phyloP scores from a whole-genome alignment of 495 filamentous ascomycete species.

The Pyronema domesticum region DNA sequence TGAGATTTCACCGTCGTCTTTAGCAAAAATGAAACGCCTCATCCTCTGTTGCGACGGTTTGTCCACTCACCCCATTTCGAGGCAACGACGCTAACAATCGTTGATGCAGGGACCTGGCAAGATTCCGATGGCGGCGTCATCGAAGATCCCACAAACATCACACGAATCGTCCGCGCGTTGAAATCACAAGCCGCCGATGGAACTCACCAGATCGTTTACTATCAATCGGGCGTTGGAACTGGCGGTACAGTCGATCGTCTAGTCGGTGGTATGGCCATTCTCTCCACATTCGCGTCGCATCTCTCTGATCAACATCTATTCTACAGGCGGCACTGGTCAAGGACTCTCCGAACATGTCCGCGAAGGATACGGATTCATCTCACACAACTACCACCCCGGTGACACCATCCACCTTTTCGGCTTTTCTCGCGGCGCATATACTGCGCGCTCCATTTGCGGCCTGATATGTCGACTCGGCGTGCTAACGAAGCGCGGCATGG shows the following conservation, averaged over 20 bases:
- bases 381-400: conserved; percentile 45
- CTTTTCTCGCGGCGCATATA: conserved; percentile 60
- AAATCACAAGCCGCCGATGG: conserved; percentile 23
- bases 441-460: conserved; percentile 44
- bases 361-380: conserved; percentile 48
- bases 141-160: conserved; percentile 33
- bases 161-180: conserved; percentile 30
- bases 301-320: not conserved
- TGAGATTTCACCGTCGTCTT: not conserved
- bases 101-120: conserved; percentile 27
- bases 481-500: conserved; percentile 45
- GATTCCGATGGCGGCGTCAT: conserved; percentile 23
- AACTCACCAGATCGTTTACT: conserved; percentile 33
- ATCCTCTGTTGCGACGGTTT: conserved; percentile 35
- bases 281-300: conserved; percentile 26
- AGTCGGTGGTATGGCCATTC: conserved; percentile 27
- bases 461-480: conserved; percentile 45
- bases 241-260: conserved; percentile 29
- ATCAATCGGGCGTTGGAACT: conserved; percentile 35
- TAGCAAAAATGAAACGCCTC: conserved; percentile 24
- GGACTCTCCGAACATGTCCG: conserved; percentile 35
- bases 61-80: not conserved
- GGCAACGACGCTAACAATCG: not conserved
- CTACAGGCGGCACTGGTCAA: conserved; percentile 4
- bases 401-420: conserved; percentile 56